Evolutionary conservation across 495 filamentous ascomycete species (phyloP).

Genomic region (Lepraria neglecta): DNA sequence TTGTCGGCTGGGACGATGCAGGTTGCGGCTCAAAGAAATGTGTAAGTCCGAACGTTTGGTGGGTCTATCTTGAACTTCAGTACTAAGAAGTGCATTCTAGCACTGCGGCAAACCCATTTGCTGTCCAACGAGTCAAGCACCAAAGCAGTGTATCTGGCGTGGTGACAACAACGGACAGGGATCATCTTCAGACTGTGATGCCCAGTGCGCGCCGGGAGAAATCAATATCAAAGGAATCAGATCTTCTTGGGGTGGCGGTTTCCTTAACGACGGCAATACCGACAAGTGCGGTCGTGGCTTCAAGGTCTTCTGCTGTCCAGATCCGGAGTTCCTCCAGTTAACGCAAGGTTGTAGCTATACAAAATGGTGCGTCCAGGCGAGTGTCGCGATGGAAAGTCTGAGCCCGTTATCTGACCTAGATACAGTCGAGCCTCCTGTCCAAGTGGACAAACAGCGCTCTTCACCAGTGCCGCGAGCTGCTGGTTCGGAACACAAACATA

Average conservation of each 20-base stretch:
- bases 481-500: not conserved
- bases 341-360: not conserved
- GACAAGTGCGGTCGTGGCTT: not conserved
- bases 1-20: not conserved
- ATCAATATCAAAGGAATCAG: not conserved
- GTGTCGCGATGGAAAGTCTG: not conserved
- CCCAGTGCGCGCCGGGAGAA: not conserved
- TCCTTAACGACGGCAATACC: not conserved
- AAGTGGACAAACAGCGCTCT: not conserved
- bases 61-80: not conserved
- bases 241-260: constrained; percentile 1
- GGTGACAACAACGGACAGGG: constrained; percentile 1
- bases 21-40: not conserved
- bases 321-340: not conserved
- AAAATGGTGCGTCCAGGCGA: not conserved
- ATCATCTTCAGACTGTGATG: not conserved
- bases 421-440: not conserved
- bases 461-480: not conserved
- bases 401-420: not conserved
- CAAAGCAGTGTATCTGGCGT: not conserved
- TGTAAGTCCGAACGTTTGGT: not conserved
- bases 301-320: not conserved
- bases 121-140: not conserved
- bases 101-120: constrained; percentile 4
- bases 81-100: not conserved